These are phyloP conservation scores for Microbotryomycetes sp. DNA, from an alignment of 1,284 basidiomycete genomes.

Conservation along the genomic window DNA sequence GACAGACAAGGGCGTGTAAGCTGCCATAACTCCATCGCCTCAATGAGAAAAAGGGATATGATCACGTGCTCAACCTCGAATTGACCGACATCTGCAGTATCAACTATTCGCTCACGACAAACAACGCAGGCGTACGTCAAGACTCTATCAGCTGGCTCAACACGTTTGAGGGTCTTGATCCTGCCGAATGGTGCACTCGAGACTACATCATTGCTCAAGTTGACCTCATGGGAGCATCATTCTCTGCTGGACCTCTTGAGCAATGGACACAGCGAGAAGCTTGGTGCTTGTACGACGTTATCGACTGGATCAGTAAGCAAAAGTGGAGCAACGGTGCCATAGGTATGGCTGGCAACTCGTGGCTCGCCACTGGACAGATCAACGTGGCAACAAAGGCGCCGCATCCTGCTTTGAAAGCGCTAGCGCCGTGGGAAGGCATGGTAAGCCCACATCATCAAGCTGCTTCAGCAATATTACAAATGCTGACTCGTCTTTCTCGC, in stretches of 20 bases:
- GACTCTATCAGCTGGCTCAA: slow-evolving; percentile 28
- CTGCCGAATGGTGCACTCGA: slow-evolving; percentile 31
- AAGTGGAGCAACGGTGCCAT: slow-evolving; percentile 30
- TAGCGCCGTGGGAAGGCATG: slow-evolving; percentile 37
- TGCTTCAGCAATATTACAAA: no score
- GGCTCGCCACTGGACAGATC: slow-evolving; percentile 34
- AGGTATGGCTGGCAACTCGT: slow-evolving; percentile 33
- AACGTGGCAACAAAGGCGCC: slow-evolving; percentile 29
- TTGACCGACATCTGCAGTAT: background rate
- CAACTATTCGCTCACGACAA: background rate
- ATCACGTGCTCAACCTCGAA: no score
- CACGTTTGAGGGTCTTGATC: slow-evolving; percentile 42
- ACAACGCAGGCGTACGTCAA: slow-evolving; percentile 14
- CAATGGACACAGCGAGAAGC: slow-evolving; percentile 39
- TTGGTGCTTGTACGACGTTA: slow-evolving; percentile 27
- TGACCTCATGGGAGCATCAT: slow-evolving; percentile 17
- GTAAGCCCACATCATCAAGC: no score
- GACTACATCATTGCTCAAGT: slow-evolving; percentile 36
- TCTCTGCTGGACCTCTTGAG: slow-evolving; percentile 33
- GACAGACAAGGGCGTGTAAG: background rate
- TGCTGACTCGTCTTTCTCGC: no score
- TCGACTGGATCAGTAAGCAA: slow-evolving; percentile 26
- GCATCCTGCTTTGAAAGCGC: slow-evolving; percentile 34
- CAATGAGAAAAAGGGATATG: background rate
- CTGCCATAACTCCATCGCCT: background rate